Evolutionary conservation across 345 rosid genomes (phyloP), one percentile per base, ranked within the genome.

Genomic region (Eucalyptus brandiana): DNA sequence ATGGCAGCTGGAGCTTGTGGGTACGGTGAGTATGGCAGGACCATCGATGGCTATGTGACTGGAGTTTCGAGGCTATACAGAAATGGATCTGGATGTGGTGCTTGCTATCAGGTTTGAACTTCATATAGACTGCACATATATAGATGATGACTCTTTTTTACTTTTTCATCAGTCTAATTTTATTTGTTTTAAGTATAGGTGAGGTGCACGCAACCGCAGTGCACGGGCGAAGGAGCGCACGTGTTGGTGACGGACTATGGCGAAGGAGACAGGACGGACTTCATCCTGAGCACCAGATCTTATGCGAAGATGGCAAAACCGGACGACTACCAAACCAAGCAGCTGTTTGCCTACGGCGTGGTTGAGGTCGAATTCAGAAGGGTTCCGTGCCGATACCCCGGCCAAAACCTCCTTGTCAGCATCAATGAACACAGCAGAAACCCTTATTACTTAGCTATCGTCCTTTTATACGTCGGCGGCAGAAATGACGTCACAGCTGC

Each of bases 81-180:
- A 89, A 94, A 96, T 88, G 99, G 99, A 86, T 89, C 94, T 72
- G 99, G 99, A 85, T 97, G 99, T 54, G 99, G 98, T 89, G 96
- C 91, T 92, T 97, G 99, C 94, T 97, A 96, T 91, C 99, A 96
- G 97, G 99, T 96, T 40, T 53, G 12, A 76, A 76, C 85, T 76
- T 76, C 85, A 76, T 11, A 23, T 76, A 76, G 47, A 40, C 30
- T 40, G 13, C 13, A 21, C 80, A 60, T 87, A 44, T 17, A 32
- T 44, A 87, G 88, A 54, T 4, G 88, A 62, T 5, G 48, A 40
- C 80, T 44, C n/a, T 12, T 32, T 62, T 42, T 65, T 3, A 56
- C 47, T 49, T 34, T 49, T 60, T 86, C 51, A 40, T 76, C 30
- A 76, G 28, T 40, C 85, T 21, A 76, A 56, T 56, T 62, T 62